Evolutionary conservation across 2,329 filamentous ascomycete species (phyloP).

Genomic region (Exutisphaerella laricina): DNA sequence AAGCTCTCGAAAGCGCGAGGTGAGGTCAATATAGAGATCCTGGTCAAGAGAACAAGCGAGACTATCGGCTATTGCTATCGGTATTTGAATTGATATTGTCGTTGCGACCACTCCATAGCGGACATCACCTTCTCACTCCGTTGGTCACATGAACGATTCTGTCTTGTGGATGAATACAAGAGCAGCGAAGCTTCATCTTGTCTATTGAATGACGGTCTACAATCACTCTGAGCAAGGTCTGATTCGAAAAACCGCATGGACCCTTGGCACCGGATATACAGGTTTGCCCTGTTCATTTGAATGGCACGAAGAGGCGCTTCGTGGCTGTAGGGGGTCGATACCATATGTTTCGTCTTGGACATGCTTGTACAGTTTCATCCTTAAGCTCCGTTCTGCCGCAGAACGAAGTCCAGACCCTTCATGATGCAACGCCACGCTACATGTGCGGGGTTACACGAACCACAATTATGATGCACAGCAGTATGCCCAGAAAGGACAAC

Average conservation of each 20-base stretch:
- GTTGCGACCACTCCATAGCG: neutral
- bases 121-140: neutral
- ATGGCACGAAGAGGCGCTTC: neutral
- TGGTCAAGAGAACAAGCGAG: neutral
- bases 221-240: neutral
- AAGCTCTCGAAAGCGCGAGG: no score
- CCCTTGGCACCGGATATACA: neutral
- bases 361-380: no score
- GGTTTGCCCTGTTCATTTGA: neutral
- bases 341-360: neutral
- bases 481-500: neutral
- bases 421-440: slow-evolving; percentile 2
- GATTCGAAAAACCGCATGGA: no score
- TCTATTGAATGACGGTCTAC: neutral
- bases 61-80: neutral
- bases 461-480: neutral
- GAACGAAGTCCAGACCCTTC: neutral
- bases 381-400: neutral
- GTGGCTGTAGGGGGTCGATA: neutral
- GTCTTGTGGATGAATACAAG: neutral
- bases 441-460: slow-evolving; percentile 1
- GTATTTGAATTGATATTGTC: neutral
- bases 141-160: neutral
- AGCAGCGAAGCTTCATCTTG: neutral
- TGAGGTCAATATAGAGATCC: neutral